Percentiles rank a stretch among this genome's conserved stretches.
Evolutionary conservation across 2,329 filamentous ascomycete species (phyloP).

Genomic region (Penicillium occitanis): DNA sequence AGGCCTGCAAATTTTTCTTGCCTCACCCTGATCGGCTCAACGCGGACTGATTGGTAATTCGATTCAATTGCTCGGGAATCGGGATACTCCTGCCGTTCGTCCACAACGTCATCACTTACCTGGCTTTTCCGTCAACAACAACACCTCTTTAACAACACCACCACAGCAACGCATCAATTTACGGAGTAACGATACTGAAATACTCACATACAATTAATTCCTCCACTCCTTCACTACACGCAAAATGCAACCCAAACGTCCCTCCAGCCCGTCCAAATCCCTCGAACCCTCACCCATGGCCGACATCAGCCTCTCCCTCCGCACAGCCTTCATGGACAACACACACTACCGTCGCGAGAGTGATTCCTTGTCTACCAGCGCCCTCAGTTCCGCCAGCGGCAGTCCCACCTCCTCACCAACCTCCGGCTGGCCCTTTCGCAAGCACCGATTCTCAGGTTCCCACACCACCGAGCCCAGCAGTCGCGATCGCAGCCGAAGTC

Average conservation of each 20-base stretch:
- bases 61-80: neutral
- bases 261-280: slow-evolving; percentile 15
- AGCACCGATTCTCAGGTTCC: slow-evolving; percentile 28
- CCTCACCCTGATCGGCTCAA: neutral
- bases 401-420: slow-evolving; percentile 35
- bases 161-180: neutral
- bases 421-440: slow-evolving; percentile 30
- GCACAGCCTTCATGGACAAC: slow-evolving; percentile 33
- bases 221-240: neutral
- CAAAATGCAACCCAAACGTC: slow-evolving; percentile 22
- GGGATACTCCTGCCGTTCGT: neutral
- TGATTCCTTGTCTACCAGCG: slow-evolving; percentile 29
- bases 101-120: slow-evolving; percentile 5
- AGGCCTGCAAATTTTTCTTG: neutral
- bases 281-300: slow-evolving; percentile 30
- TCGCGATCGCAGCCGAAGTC: slow-evolving; percentile 32
- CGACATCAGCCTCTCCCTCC: slow-evolving; percentile 34
- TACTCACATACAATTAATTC: neutral
- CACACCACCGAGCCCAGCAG: slow-evolving; percentile 26
- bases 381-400: slow-evolving; percentile 32
- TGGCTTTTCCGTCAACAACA: neutral
- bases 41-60: slow-evolving; percentile 1
- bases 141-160: neutral
- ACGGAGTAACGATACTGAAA: neutral
- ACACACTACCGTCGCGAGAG: slow-evolving; percentile 25